These are phyloP conservation scores for Paraconiothyrium brasiliense DNA, from an alignment of 2,329 filamentous ascomycete species.

Conservation along the genomic window DNA sequence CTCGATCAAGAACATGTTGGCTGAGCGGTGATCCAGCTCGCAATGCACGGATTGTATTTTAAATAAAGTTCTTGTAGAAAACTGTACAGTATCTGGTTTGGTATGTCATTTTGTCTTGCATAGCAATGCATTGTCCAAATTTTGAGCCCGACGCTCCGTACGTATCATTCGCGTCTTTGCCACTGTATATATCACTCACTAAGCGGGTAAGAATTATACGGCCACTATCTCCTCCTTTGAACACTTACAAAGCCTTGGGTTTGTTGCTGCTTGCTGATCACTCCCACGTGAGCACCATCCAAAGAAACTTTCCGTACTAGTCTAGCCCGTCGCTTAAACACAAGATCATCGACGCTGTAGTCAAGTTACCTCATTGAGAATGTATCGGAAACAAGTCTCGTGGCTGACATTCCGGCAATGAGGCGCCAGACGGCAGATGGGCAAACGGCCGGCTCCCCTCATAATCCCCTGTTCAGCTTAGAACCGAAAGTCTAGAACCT, in stretches of 20 bases:
- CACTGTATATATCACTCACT: neutral
- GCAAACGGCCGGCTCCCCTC: conserved; percentile 6
- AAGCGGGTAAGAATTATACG: too few relatives aligned
- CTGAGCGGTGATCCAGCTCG: conserved; percentile 71
- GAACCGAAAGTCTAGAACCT: neutral
- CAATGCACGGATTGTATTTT: conserved; percentile 19
- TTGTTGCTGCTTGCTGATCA: neutral
- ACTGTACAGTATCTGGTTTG: conserved; percentile 25
- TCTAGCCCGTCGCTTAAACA: neutral
- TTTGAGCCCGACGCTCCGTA: neutral
- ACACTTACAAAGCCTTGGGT: neutral
- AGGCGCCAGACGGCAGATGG: neutral
- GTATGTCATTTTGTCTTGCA: neutral
- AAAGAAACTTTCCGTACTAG: neutral
- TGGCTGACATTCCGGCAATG: neutral
- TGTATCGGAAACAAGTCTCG: neutral
- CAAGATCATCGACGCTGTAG: neutral
- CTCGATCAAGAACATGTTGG: conserved; percentile 83
- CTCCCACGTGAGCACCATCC: neutral
- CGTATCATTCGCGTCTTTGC: neutral
- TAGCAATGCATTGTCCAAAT: neutral
- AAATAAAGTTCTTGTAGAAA: conserved; percentile 26
- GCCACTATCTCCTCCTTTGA: neutral
- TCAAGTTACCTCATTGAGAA: neutral
- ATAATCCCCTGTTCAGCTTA: neutral